Evolutionary conservation across 495 filamentous ascomycete genomes (phyloP), one percentile per base, ranked within the genome.

Genomic region (Pseudotulostoma volvatum): DNA sequence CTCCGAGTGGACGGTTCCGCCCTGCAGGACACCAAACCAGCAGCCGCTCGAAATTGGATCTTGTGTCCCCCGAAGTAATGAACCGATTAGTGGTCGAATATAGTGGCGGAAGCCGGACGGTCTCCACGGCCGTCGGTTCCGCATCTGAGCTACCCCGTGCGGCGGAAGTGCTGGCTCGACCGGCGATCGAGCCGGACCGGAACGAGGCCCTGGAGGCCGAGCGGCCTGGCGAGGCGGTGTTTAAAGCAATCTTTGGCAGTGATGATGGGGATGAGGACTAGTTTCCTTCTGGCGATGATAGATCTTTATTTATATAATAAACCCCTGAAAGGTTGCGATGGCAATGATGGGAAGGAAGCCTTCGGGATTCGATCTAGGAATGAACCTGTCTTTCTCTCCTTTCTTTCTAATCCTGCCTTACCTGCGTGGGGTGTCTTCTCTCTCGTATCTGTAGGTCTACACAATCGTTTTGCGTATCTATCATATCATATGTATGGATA

Each of bases 201-300:
- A 97, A 95, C 52, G 83, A 90, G 42, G 88, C 90, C 9, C 49
- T 97, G 19, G 87, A 93, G 47, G 81, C 70, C 0, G 69, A 79
- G 46, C 76, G 76, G 40, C 83, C 87, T 3, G 79, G 78, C 1
- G 88, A 94, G 34, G 84, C 79, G n/a, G 77, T 95, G 2, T 92
- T 97, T 50, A 82, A 77, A 53, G 84, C 84, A 15, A 85, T 97
- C 11, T 97, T 97, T 66, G 90, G 88, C 7, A 84, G 81, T 56
- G 76, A 79, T 52, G 81, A 79, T 39, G 80, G 83, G 48, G 79
- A 87, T 44, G 79, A 84, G 9, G 67, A n/a, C n/a, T n/a, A n/a
- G n/a, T n/a, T n/a, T n/a, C n/a, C n/a, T n/a, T n/a, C n/a, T n/a
- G n/a, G n/a, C n/a, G n/a, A n/a, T n/a, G n/a, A n/a, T n/a, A n/a